A percentile compares a stretch with the other conserved stretches of the same genome.
phyloP scores from a whole-genome alignment of 179 eudicot genomes.

The Drosera spatulata region DNA sequence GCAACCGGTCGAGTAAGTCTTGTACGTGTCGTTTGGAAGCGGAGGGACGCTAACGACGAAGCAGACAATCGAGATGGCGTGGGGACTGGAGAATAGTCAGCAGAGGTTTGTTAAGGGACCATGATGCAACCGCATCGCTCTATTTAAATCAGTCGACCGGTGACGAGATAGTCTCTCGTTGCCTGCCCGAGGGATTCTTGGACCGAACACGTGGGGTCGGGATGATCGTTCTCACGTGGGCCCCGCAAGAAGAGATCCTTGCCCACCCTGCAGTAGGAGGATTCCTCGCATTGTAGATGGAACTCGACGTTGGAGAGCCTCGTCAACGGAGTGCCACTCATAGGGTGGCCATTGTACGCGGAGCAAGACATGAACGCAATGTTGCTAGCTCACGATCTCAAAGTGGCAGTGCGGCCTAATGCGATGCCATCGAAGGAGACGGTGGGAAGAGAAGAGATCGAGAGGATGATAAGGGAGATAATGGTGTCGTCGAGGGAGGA shows the following conservation, averaged over 20 bases:
- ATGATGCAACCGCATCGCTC: neutral
- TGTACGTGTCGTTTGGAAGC: constrained; percentile 3
- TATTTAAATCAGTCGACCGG: neutral
- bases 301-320: too few species aligned
- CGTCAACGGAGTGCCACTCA: constrained; percentile 1
- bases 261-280: constrained; percentile 5
- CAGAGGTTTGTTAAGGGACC: neutral
- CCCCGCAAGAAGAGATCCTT: constrained; percentile 3
- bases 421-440: neutral
- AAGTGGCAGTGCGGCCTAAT: neutral
- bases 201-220: neutral
- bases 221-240: neutral
- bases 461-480: neutral
- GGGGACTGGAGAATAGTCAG: neutral
- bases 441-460: constrained; percentile 1
- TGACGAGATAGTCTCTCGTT: neutral
- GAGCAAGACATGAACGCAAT: constrained; percentile 10
- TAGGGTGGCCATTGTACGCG: constrained; percentile 10
- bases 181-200: neutral
- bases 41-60: neutral
- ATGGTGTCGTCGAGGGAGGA: neutral
- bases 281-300: constrained; percentile 12
- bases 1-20: neutral
- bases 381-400: neutral
- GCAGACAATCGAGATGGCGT: neutral